phyloP scores from a whole-genome alignment of 306 rosid genomes.

The Trifolium fragiferum region DNA sequence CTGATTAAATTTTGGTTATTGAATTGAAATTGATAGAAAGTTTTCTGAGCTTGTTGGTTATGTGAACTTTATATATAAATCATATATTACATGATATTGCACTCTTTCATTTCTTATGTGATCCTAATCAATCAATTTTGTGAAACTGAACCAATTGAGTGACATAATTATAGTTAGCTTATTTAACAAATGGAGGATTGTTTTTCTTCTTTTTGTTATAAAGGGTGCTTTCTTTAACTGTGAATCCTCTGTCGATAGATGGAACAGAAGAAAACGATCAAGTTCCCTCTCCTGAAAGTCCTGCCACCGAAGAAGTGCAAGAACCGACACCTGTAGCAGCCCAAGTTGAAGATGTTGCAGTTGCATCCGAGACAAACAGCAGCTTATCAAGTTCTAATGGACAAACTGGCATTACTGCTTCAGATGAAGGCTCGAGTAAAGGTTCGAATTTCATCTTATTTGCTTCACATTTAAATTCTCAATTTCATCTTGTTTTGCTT shows the following conservation, averaged over 20 bases:
- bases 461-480: neutral
- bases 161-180: slow-evolving; percentile 11
- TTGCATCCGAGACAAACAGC: slow-evolving; percentile 19
- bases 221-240: slow-evolving; percentile 21
- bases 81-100: slow-evolving; percentile 5
- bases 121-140: neutral
- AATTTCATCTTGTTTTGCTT: slow-evolving; percentile 14
- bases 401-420: slow-evolving; percentile 37
- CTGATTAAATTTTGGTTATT: slow-evolving; percentile 31
- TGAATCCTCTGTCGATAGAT: slow-evolving; percentile 43
- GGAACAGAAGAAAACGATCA: slow-evolving; percentile 40
- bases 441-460: slow-evolving; percentile 42
- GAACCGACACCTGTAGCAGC: slow-evolving; percentile 28
- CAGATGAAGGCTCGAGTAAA: slow-evolving; percentile 45
- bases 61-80: slow-evolving; percentile 15
- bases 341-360: slow-evolving; percentile 41
- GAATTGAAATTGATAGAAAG: slow-evolving; percentile 16
- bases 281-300: slow-evolving; percentile 41
- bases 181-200: neutral
- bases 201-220: neutral
- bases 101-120: slow-evolving; percentile 18
- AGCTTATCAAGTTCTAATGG: slow-evolving; percentile 38
- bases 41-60: neutral
- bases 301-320: slow-evolving; percentile 43
- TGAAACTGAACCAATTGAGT: slow-evolving; percentile 4